phyloP scores from a whole-genome alignment of 306 rosid genomes.

The Glycyrrhiza uralensis region DNA sequence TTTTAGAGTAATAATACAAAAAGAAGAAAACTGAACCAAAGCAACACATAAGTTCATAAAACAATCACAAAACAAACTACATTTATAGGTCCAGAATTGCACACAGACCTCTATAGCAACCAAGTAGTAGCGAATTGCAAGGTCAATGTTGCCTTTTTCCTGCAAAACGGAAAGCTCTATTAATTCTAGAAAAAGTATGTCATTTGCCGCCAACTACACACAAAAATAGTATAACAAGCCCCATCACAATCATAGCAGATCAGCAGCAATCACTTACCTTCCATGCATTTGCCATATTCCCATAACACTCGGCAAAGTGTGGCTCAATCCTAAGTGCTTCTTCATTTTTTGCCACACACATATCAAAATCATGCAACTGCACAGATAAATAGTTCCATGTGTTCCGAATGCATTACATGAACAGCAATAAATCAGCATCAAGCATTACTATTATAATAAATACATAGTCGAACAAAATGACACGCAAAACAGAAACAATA shows the following conservation, averaged over 20 bases:
- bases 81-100: neutral
- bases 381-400: neutral
- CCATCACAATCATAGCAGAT: neutral
- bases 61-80: neutral
- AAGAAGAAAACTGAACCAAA: neutral
- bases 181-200: slow-evolving; percentile 18
- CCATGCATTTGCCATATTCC: slow-evolving; percentile 99
- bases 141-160: slow-evolving; percentile 53
- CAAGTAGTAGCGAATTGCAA: slow-evolving; percentile 67
- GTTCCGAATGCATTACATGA: neutral
- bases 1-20: neutral
- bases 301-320: slow-evolving; percentile 94
- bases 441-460: neutral
- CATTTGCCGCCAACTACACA: neutral
- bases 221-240: neutral
- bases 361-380: slow-evolving; percentile 93
- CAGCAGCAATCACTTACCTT: slow-evolving; percentile 46
- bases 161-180: slow-evolving; percentile 24
- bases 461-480: neutral
- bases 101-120: slow-evolving; percentile 84
- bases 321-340: slow-evolving; percentile 90
- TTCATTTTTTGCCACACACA: slow-evolving; percentile 91
- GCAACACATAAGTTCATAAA: neutral
- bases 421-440: neutral
- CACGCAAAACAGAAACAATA: neutral